These are phyloP conservation scores for Aureobasidium sp. DNA, from an alignment of 2,329 filamentous ascomycete genomes.

Conservation along the genomic window DNA sequence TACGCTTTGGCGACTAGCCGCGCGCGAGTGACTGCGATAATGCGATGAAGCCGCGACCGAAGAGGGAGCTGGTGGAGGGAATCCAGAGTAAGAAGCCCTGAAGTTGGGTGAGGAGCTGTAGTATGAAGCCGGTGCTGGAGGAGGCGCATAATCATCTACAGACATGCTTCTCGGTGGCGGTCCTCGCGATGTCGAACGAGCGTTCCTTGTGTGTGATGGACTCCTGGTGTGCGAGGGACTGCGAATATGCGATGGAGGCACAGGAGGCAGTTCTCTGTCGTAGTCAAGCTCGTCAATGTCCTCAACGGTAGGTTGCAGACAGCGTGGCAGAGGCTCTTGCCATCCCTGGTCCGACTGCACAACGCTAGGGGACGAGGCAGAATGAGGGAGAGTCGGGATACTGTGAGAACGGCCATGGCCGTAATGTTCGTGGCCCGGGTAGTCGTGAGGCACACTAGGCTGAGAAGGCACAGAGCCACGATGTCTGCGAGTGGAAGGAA, in stretches of 20 bases:
- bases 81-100: constrained; percentile 11
- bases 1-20: constrained; percentile 24
- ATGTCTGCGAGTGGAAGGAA: constrained; percentile 23
- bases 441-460: constrained; percentile 18
- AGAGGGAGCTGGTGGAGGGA: constrained; percentile 8
- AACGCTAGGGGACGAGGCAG: constrained; percentile 4
- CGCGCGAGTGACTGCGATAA: constrained; percentile 9
- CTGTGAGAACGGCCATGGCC: constrained; percentile 1
- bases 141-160: constrained; percentile 22
- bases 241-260: constrained; percentile 22
- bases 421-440: background rate
- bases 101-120: background rate
- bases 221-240: constrained; percentile 27
- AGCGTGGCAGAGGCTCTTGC: constrained; percentile 8
- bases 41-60: constrained; percentile 16
- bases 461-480: constrained; percentile 16
- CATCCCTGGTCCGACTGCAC: background rate
- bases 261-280: constrained; percentile 28
- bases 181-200: constrained; percentile 13
- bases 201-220: constrained; percentile 18
- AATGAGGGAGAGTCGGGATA: constrained; percentile 4
- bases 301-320: constrained; percentile 57
- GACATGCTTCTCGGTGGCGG: constrained; percentile 20
- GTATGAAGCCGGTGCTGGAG: constrained; percentile 19
- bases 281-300: constrained; percentile 40